phyloP scores from a whole-genome alignment of 805 yeast species.

The Kodamaea kaohsiungensis region DNA sequence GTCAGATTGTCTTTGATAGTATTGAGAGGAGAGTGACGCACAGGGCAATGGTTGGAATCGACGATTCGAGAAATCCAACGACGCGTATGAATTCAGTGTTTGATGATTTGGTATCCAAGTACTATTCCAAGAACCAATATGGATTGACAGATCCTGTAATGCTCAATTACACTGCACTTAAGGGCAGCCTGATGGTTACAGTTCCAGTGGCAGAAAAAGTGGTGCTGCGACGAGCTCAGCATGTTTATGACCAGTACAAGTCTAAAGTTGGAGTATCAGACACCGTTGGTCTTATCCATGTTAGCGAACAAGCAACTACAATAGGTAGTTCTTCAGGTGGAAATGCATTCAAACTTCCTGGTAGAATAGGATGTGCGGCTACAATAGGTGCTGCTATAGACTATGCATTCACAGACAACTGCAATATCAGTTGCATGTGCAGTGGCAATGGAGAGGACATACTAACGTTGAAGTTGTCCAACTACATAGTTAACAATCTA shows the following conservation, averaged over 20 bases:
- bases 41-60: slow-evolving; percentile 12
- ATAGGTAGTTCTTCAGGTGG: slow-evolving; percentile 56
- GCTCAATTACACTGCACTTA: slow-evolving; percentile 6
- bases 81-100: slow-evolving; percentile 24
- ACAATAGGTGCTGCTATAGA: slow-evolving; percentile 48
- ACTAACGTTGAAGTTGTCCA: slow-evolving; percentile 43
- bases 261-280: slow-evolving; percentile 25
- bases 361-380: slow-evolving; percentile 57
- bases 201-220: slow-evolving; percentile 4
- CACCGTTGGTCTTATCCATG: slow-evolving; percentile 45
- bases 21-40: neutral
- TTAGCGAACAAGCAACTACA: slow-evolving; percentile 12
- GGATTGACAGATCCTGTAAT: slow-evolving; percentile 33
- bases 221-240: slow-evolving; percentile 14
- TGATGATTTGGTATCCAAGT: slow-evolving; percentile 20
- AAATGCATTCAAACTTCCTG: slow-evolving; percentile 47
- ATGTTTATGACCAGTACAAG: slow-evolving; percentile 9
- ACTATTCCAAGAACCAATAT: slow-evolving; percentile 8
- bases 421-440: slow-evolving; percentile 39
- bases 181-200: neutral
- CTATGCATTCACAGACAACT: slow-evolving; percentile 15
- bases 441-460: slow-evolving; percentile 63
- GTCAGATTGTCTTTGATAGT: slow-evolving; percentile 24
- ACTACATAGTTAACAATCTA: slow-evolving; percentile 19
- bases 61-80: slow-evolving; percentile 28